Percentiles rank a stretch among this genome's conserved stretches.
Conservation (phyloP, 805 yeast genomes). For the Saccharomyces cerevisiae region DNA sequence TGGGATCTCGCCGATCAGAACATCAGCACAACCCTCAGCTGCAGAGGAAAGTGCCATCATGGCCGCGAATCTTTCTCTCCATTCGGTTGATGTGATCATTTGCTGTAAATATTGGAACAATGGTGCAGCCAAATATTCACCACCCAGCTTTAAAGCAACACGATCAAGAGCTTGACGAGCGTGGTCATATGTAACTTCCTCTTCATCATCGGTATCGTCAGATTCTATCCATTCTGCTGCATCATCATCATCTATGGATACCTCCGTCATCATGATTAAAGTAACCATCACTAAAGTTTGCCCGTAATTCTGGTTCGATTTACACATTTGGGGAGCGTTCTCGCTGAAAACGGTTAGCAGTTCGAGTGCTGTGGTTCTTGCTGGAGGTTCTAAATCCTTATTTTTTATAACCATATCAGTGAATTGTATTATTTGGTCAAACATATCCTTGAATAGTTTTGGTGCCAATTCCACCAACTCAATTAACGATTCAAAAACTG, state of each 20-base stretch:
- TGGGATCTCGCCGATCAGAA: conserved; percentile 72
- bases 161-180: conserved; percentile 95
- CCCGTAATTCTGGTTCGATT: conserved; percentile 63
- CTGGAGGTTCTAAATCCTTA: conserved; percentile 65
- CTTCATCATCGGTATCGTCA: conserved; percentile 71
- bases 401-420: conserved; percentile 77
- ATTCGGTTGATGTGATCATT: conserved; percentile 65
- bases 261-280: conserved; percentile 83
- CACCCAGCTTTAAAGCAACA: conserved; percentile 74
- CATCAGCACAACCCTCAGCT: conserved; percentile 94
- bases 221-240: conserved; percentile 80
- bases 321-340: conserved; percentile 92
- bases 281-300: conserved; percentile 64
- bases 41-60: conserved; percentile 94
- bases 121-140: conserved; percentile 75
- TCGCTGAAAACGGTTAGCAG: conserved; percentile 85
- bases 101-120: conserved; percentile 79
- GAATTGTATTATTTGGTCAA: conserved; percentile 78
- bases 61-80: conserved; percentile 97
- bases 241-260: conserved; percentile 81
- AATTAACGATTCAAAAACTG: conserved; percentile 81
- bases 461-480: conserved; percentile 92
- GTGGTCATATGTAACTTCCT: conserved; percentile 81
- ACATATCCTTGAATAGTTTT: conserved; percentile 86
- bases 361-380: conserved; percentile 84